A percentile compares a stretch with the other conserved stretches of the same genome.
phyloP scores from a whole-genome alignment of 1,139 yeast genomes.

The Geotrichum fermentans region DNA sequence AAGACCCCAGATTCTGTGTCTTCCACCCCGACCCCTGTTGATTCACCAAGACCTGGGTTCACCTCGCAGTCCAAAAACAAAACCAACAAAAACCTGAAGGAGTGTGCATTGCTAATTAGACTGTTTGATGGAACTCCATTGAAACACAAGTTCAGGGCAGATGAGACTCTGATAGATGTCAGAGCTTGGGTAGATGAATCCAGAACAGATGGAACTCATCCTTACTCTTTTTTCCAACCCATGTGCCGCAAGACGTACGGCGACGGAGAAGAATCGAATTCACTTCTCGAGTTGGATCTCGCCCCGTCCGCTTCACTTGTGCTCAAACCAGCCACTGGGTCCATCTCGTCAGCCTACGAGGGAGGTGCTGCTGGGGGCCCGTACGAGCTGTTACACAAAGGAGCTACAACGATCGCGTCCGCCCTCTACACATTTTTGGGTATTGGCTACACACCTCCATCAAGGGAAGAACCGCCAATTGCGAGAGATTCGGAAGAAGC shows the following conservation, averaged over 20 bases:
- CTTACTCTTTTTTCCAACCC: constrained; percentile 46
- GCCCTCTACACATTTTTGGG: constrained; percentile 34
- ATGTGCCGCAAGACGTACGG: constrained; percentile 45
- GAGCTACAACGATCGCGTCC: constrained; percentile 25
- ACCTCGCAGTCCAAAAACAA: not conserved
- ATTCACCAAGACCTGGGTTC: not conserved
- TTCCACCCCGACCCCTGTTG: constrained; percentile 18
- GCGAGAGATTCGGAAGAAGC: not conserved
- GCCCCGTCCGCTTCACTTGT: constrained; percentile 65
- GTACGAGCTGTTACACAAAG: constrained; percentile 24
- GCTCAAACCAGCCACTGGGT: constrained; percentile 47
- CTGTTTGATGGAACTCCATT: constrained; percentile 53
- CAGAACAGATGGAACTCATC: constrained; percentile 46
- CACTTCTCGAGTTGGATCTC: constrained; percentile 48
- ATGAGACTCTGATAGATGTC: constrained; percentile 49
- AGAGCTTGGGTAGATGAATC: constrained; percentile 58
- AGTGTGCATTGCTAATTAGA: constrained; percentile 48
- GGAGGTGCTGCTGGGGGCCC: constrained; percentile 6
- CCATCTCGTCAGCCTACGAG: constrained; percentile 31
- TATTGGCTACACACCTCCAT: constrained; percentile 28
- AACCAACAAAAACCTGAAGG: constrained; percentile 18
- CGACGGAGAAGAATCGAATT: constrained; percentile 45
- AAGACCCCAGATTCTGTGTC: constrained; percentile 14
- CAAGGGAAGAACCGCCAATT: not conserved
- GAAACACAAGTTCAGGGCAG: constrained; percentile 42